phyloP scores from a whole-genome alignment of 2,329 filamentous ascomycete genomes.

The Microcyclospora pomicola region DNA sequence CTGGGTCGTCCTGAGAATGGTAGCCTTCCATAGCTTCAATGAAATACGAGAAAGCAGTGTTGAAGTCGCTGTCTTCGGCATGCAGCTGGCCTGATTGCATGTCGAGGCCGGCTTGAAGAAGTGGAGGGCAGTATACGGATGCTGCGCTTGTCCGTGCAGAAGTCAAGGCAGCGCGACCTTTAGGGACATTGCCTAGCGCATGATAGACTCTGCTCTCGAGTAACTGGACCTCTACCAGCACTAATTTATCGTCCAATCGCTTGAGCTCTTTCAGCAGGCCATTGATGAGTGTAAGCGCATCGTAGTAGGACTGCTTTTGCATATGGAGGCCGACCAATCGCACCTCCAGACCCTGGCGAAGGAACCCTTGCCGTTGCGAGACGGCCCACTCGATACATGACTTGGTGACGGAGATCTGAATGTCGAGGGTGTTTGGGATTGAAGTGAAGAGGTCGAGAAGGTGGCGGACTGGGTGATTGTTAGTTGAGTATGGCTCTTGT shows the following conservation, averaged over 20 bases:
- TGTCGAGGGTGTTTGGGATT: constrained; percentile 89
- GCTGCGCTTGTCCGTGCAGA: constrained; percentile 89
- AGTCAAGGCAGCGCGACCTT: constrained; percentile 87
- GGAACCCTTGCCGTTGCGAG: constrained; percentile 83
- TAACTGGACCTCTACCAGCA: constrained; percentile 93
- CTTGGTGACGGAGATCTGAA: constrained; percentile 88
- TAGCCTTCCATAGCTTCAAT: constrained; percentile 98
- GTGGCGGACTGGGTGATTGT: constrained; percentile 53
- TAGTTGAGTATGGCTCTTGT: background rate
- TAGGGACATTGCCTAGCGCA: constrained; percentile 88
- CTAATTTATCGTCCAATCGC: constrained; percentile 94
- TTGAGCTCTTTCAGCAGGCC: constrained; percentile 90
- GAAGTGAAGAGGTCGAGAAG: constrained; percentile 88
- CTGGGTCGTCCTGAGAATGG: constrained; percentile 75
- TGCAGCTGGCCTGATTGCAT: constrained; percentile 99
- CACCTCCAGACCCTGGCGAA: constrained; percentile 95
- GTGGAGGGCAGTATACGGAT: constrained; percentile 89
- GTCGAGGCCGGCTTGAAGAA: constrained; percentile 89
- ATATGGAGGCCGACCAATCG: constrained; percentile 89
- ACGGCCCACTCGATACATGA: constrained; percentile 99
- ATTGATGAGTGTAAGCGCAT: constrained; percentile 93
- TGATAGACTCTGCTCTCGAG: constrained; percentile 96
- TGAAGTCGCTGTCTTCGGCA: constrained; percentile 97
- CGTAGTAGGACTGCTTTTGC: constrained; percentile 95
- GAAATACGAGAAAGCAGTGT: constrained; percentile 97